Evolutionary conservation across 75 land plant genomes (phyloP), one percentile per base, ranked within the genome.

Genomic region (Pinus taeda): DNA sequence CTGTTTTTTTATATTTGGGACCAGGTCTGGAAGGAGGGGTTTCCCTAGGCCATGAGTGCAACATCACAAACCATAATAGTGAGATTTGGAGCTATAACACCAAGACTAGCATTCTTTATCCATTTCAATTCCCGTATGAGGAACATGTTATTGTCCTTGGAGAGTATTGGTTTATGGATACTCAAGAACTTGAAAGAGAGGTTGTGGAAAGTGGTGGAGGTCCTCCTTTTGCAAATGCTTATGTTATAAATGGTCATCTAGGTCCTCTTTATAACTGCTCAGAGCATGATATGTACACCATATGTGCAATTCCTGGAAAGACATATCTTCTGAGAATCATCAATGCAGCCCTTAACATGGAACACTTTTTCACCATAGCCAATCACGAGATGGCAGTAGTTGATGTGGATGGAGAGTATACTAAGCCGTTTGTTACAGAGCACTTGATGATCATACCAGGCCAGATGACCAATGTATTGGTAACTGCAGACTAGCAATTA

Each of bases 281-380:
- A 0, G 59, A 12, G 3, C 45, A 60, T 20, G 11, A 13, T 55
- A 39, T 17, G 20, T 20, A 60, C 15, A 60, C 15, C n/a, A 15
- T 60, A 60, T 1, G 20, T 17, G 20, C 61, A 17, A 59, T 83
- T 4, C 73, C 82, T 18, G 88, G 88, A 14, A 85, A 85, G 45
- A 87, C 87, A 42, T 91, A 75, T 73, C 33, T 30, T 30, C 33
- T 30, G 33, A 30, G 33, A 30, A 30, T 30, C 33, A 30, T 30
- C 33, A 30, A 30, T 30, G 33, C 33, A 30, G 33, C 33, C 33
- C 33, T 30, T 30, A 30, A 30, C 33, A 30, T 30, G 57, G 84
- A 82, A 57, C 75, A 75, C 62, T 90, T 90, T 81, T 90, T 92
- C 85, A 53, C 83, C 66, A 86, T 90, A 56, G 90, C 93, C 30